Evolutionary conservation across 2,329 filamentous ascomycete species (phyloP), one percentile per base, ranked within the genome.

Genomic region (Septoria linicola): DNA sequence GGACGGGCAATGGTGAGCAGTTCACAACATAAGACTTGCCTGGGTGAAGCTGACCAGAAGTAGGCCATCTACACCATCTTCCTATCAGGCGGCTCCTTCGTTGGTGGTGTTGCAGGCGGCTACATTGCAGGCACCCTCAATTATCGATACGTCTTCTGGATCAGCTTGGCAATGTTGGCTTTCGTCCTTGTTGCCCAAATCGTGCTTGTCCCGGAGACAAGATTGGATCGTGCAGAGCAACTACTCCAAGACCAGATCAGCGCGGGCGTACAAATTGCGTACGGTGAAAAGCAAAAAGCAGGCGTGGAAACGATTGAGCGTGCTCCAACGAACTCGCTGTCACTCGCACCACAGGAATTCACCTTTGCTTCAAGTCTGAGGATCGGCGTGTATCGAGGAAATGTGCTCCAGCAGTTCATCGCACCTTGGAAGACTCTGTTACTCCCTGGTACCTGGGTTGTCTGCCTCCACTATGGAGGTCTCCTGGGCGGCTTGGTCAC

Each of bases 61-160:
- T 35, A 69, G 70, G 71, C 72, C 2, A 63, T 74, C 23, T 72
- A 73, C 51, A 73, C 71, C 7, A 64, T 72, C 20, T 70, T 70
- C 49, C 61, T 74, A 3, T 54, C 66, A 4, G 46, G 62, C 2
- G 72, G 72, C 1, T 70, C 70, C 1, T 61, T 70, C 32, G 53
- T 72, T 8, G 71, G 71, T 4, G 69, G 70, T 2, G 60, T 73
- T 3, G 59, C 63, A 8, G 72, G 73, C 11, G 68, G 71, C 16
- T 74, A 74, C 55, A 73, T 76, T 36, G 68, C 67, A 10, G 64
- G 58, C 8, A 27, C 46, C 23, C 54, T 65, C 27, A 70, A 70
- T 7, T 65, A 72, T 5, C 31, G 49, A 4, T 74, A 71, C 63
- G 60, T 73, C 11, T 70, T 73, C 58, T 74, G 71, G 70, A 68